Base-by-base conservation (phyloP, 78 protist genomes). In the Cavenderia fasciculata region DNA sequence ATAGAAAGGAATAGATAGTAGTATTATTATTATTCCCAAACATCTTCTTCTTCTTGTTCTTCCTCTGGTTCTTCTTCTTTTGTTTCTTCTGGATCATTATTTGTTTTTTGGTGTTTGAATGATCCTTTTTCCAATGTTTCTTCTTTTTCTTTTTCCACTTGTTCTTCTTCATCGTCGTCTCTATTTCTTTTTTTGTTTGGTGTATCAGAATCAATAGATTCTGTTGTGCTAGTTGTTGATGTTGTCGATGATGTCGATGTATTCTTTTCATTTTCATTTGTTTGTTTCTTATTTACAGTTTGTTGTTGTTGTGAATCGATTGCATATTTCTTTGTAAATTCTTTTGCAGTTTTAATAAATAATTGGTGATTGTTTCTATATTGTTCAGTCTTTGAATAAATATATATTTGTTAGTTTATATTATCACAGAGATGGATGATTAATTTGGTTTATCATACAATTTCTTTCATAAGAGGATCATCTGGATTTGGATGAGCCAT, bases 401-500 rank as follows among this genome's bases (percentile, higher is more conserved):
- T 74, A 34, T 16, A 74, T 38, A 25, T 18, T 31, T 51, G 29
- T 4, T 38, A 51, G 6, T 47, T 70, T 46, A 70, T 4, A 6
- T 62, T 38, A 74, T 51, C 12, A 41, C 29, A 4, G 3, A 40
- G 10, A 43, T 11, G 29, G 25, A 47, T 25, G 2, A 40, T 38
- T 19, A 52, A 23, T 44, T 44, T 25, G 16, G 41, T 38, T 41
- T n/a, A n/a, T 73, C 74, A 25, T 65, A 86, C 92, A 38, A 90
- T 90, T 5, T 90, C 94, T 11, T 43, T 29, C 87, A 90, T 78
- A 38, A 52, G 72, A 36, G 86, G 75, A 41, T 95, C 97, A 49
- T 86, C 87, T 8, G 95, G 93, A 75, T 95, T 95, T 8, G 97
- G 97, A 1, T 85, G 75, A 2, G 87, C 74, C 76, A 92, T 63